phyloP scores from a whole-genome alignment of 176 grass and related monocot species.

The Zea luxurians region DNA sequence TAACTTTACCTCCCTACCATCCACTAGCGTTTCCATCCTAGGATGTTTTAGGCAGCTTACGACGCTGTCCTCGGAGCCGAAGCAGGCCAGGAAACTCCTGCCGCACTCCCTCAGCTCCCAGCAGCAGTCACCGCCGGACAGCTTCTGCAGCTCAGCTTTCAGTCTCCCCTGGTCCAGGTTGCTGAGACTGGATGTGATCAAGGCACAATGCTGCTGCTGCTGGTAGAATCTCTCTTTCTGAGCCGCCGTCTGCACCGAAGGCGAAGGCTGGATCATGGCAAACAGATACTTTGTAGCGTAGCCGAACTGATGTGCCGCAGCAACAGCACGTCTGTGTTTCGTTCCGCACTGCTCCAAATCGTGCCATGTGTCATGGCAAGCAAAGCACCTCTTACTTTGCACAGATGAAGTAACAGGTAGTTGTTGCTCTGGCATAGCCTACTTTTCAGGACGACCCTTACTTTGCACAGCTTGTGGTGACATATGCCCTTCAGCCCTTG shows the following conservation, averaged over 20 bases:
- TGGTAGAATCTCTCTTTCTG: slow-evolving; percentile 30
- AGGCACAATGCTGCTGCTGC: slow-evolving; percentile 1
- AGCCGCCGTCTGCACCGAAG: slow-evolving; percentile 3
- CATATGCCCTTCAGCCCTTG: slow-evolving; percentile 6
- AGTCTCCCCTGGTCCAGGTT: slow-evolving; percentile 23
- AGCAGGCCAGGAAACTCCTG: slow-evolving; percentile 35
- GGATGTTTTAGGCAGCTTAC: slow-evolving; percentile 32
- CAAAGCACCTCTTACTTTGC: slow-evolving; percentile 31
- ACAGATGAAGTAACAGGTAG: background rate
- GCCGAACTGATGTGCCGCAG: slow-evolving; percentile 24
- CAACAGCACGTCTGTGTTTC: slow-evolving; percentile 32
- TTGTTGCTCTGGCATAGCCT: background rate
- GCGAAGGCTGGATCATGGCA: slow-evolving; percentile 35
- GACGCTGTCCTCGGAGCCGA: slow-evolving; percentile 33
- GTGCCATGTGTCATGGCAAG: slow-evolving; percentile 40
- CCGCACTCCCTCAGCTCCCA: slow-evolving; percentile 39
- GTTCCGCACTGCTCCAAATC: slow-evolving; percentile 39
- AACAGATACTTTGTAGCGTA: slow-evolving; percentile 43
- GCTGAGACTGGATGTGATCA: slow-evolving; percentile 30
- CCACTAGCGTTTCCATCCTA: slow-evolving; percentile 20
- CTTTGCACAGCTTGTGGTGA: slow-evolving; percentile 22
- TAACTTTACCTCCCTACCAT: slow-evolving; percentile 26
- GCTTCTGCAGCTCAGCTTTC: slow-evolving; percentile 40
- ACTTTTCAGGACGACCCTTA: background rate
- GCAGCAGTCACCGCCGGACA: background rate